Base-by-base conservation (phyloP, 257 asterid species). In the Solanum arcanum region DNA sequence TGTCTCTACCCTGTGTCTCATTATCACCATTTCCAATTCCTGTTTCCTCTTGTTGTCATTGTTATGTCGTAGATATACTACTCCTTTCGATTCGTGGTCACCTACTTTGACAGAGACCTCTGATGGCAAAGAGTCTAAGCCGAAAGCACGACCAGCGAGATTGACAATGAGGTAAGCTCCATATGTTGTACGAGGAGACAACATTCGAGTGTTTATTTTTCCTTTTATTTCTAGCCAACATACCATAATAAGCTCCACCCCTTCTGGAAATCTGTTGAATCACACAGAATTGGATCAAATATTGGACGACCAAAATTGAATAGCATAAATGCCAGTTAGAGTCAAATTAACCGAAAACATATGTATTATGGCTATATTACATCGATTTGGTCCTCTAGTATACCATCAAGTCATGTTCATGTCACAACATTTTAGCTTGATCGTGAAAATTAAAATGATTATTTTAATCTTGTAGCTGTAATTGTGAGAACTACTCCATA, bases 141-240 rank as follows among this genome's bases (percentile, higher is more conserved):
- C 98, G 47, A 91, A 94, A 29, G 98, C 98, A 13, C 98, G 96
- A 15, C 84, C 84, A 3, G 87, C 90, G 1, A 95, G 81, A 13
- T 91, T 92, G 72, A 95, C 75, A 23, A 94, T 82, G 27, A 95
- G 92, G 88, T 94, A 95, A 3, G 93, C 98, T 12, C 89, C 94
- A 7, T 95, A 95, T 21, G 85, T 90, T 81, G 98, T 95, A 85
- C 91, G 83, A 16, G 94, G 90, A 3, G 98, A 93, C 77, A 95
- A 86, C 90, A 91, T 86, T 12, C 85, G n/a, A 1, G 91, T 88
- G 75, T 87, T 89, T 27, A 93, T 91, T 33, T 59, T 92, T 6
- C 94, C 98, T 0, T 86, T 86, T 60, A 95, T 89, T 56, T 94
- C 95, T 68, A 95, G 87, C 96, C 96, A 94, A 39, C 91, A 77